Evolutionary conservation across 371 early-diverging fungal species (phyloP).

Genomic region (Mortierella sp.): DNA sequence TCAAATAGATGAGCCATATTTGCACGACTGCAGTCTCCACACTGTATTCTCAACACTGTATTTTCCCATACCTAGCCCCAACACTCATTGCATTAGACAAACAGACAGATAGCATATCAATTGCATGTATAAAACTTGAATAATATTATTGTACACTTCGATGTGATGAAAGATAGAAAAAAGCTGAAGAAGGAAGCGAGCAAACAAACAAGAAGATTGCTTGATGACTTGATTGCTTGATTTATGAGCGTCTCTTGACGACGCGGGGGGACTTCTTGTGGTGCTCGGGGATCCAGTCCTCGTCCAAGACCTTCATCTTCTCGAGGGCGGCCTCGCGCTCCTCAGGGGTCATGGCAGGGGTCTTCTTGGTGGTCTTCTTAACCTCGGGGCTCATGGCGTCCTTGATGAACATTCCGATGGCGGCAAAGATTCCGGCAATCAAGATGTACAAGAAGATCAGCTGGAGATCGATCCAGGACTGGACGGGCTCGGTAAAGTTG

Average conservation of each 20-base stretch:
- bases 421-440: conserved; percentile 50
- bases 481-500: conserved; percentile 52
- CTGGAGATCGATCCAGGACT: conserved; percentile 50
- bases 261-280: conserved; percentile 59
- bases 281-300: conserved; percentile 59
- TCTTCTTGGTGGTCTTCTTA: conserved; percentile 49
- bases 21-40: too few species aligned
- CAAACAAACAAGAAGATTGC: neutral
- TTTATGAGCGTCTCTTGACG: conserved; percentile 43
- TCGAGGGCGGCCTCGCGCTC: conserved; percentile 55
- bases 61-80: too few species aligned
- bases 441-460: conserved; percentile 56
- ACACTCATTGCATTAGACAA: too few species aligned
- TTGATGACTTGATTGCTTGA: too few species aligned
- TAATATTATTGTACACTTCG: conserved; percentile 16
- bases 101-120: too few species aligned
- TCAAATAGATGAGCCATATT: too few species aligned
- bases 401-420: conserved; percentile 52
- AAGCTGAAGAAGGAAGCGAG: neutral
- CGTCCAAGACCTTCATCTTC: conserved; percentile 53
- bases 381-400: conserved; percentile 39
- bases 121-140: too few species aligned
- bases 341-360: conserved; percentile 54
- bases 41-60: too few species aligned
- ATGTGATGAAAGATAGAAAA: conserved; percentile 7